Percentiles rank a stretch among this genome's conserved stretches.
Conservation (phyloP, 305 asterid species). For the Coffea humblotiana region DNA sequence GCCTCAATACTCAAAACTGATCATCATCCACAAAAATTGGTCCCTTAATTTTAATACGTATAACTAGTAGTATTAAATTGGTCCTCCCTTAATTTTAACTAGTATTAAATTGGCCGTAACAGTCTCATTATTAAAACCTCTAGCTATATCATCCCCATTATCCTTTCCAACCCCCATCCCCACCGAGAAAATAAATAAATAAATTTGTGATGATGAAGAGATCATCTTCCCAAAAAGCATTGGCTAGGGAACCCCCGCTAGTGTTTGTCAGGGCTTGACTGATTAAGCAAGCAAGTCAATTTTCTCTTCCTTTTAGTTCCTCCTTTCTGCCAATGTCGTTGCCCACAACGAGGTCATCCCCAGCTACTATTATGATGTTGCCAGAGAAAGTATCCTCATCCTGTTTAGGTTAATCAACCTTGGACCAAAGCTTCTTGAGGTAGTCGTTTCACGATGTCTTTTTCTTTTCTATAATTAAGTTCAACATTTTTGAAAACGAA, state of each 20-base stretch:
- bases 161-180: too few relatives aligned
- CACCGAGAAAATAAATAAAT: too few relatives aligned
- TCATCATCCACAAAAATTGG: background rate
- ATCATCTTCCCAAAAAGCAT: background rate
- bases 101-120: too few relatives aligned
- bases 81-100: background rate
- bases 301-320: background rate
- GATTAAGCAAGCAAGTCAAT: background rate
- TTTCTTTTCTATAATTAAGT: too few relatives aligned
- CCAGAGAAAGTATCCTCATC: background rate
- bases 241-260: background rate
- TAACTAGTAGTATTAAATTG: background rate
- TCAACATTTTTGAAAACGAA: too few relatives aligned
- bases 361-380: background rate
- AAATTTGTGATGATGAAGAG: background rate
- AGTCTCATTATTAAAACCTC: background rate
- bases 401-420: background rate
- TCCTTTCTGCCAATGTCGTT: background rate
- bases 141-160: too few relatives aligned
- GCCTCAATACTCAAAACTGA: background rate
- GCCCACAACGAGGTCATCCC: background rate
- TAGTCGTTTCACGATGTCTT: background rate
- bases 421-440: background rate
- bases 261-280: background rate
- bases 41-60: background rate